Percentiles rank a stretch among this genome's conserved stretches.
phyloP scores from a whole-genome alignment of 176 grass and related monocot genomes.

The Triticum timopheevii region DNA sequence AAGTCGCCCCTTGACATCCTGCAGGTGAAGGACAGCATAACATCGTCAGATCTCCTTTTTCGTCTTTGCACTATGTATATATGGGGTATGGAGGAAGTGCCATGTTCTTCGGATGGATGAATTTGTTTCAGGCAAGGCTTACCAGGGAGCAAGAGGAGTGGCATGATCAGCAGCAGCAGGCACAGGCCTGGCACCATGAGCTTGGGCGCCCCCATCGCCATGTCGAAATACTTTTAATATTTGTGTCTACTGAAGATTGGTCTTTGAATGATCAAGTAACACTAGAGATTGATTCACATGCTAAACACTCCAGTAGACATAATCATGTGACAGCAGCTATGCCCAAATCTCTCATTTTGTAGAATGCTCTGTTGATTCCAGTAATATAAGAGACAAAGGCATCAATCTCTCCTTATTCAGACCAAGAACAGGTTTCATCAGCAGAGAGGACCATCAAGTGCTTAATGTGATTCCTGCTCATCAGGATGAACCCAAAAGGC shows the following conservation, averaged over 20 bases:
- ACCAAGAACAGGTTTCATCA: background rate
- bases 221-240: background rate
- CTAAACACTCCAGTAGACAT: background rate
- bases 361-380: background rate
- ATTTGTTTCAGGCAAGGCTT: background rate
- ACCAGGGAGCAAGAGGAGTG: background rate
- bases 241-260: background rate
- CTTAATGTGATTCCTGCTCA: background rate
- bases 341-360: background rate
- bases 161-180: conserved; percentile 25
- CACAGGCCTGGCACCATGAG: background rate
- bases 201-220: background rate
- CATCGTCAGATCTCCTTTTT: background rate
- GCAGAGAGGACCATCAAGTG: background rate
- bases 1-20: background rate
- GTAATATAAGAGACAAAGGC: background rate
- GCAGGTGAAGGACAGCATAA: too few relatives aligned
- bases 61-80: background rate
- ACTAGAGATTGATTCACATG: too few relatives aligned
- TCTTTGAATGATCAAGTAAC: background rate
- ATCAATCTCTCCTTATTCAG: background rate
- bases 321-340: background rate
- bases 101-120: background rate
- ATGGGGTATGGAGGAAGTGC: background rate
- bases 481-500: background rate